phyloP scores from a whole-genome alignment of 768 basidiomycete species.

The Mrakia gelida region DNA sequence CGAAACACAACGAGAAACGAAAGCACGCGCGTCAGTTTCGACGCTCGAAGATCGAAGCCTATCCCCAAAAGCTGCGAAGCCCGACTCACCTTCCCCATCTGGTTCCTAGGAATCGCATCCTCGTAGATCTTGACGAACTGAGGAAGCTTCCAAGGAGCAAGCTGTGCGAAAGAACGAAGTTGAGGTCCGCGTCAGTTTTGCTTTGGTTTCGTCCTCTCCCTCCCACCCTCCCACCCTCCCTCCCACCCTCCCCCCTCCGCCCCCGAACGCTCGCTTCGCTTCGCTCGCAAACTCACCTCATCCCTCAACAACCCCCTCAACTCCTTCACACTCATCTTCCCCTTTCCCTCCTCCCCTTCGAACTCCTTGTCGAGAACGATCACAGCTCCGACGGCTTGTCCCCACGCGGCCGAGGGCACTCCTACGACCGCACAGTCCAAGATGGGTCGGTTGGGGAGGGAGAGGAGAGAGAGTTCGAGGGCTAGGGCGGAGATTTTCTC shows the following conservation, averaged over 20 bases:
- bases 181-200: no score
- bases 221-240: no score
- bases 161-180: no score
- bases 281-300: constrained; percentile 4
- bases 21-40: neutral
- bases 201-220: no score
- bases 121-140: constrained; percentile 30
- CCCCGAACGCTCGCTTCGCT: no score
- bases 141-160: constrained; percentile 29
- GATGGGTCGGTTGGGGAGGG: constrained; percentile 35
- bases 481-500: constrained; percentile 42
- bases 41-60: no score
- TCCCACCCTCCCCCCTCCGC: neutral
- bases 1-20: neutral
- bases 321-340: constrained; percentile 30
- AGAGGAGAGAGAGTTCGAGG: constrained; percentile 39
- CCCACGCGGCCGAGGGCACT: constrained; percentile 40
- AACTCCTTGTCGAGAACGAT: constrained; percentile 14
- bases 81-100: constrained; percentile 34
- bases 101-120: constrained; percentile 34
- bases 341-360: neutral
- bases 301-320: constrained; percentile 29
- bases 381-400: constrained; percentile 37
- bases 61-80: neutral
- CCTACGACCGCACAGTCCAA: constrained; percentile 40